These are phyloP conservation scores for Brassica carinata DNA, from an alignment of 345 rosid genomes.

Conservation along the genomic window DNA sequence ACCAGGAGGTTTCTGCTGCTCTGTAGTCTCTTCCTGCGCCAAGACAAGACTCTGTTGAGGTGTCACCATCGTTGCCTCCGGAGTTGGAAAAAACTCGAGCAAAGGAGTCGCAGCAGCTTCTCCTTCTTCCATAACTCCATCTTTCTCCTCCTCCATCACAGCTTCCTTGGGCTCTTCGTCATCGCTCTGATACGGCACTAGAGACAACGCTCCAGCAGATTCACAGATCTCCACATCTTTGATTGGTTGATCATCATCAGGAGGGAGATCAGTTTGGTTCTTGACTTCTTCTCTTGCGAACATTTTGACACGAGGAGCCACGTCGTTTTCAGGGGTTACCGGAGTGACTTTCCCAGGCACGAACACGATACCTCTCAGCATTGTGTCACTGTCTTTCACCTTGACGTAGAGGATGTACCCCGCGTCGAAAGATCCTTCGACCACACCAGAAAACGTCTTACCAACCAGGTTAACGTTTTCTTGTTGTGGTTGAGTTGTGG, in stretches of 20 bases:
- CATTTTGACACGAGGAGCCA: conserved; percentile 69
- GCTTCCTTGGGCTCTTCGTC: conserved; percentile 36
- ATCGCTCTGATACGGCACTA: conserved; percentile 22
- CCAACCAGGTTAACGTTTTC: conserved; percentile 50
- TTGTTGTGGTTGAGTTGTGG: conserved; percentile 16
- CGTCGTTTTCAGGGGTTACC: conserved; percentile 57
- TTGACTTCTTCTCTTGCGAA: conserved; percentile 44
- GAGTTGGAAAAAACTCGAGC: conserved; percentile 34
- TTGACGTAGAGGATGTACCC: conserved; percentile 62
- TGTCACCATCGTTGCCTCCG: conserved; percentile 18
- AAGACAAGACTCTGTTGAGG: conserved; percentile 28
- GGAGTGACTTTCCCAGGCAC: conserved; percentile 50
- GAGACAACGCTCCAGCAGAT: conserved; percentile 31
- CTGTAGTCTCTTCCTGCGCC: conserved; percentile 27
- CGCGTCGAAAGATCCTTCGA: conserved; percentile 68
- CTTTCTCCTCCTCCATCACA: background rate
- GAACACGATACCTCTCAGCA: too few relatives aligned
- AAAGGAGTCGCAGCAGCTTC: conserved; percentile 26
- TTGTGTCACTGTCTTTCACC: conserved; percentile 48
- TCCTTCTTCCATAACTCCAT: conserved; percentile 15
- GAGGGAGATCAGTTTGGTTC: conserved; percentile 41
- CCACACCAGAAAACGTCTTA: conserved; percentile 56
- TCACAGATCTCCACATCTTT: conserved; percentile 39
- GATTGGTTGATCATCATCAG: conserved; percentile 33
- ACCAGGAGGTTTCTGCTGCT: conserved; percentile 22